These are phyloP conservation scores for Nemania sp. DNA, from an alignment of 2,329 filamentous ascomycete species.

Conservation along the genomic window DNA sequence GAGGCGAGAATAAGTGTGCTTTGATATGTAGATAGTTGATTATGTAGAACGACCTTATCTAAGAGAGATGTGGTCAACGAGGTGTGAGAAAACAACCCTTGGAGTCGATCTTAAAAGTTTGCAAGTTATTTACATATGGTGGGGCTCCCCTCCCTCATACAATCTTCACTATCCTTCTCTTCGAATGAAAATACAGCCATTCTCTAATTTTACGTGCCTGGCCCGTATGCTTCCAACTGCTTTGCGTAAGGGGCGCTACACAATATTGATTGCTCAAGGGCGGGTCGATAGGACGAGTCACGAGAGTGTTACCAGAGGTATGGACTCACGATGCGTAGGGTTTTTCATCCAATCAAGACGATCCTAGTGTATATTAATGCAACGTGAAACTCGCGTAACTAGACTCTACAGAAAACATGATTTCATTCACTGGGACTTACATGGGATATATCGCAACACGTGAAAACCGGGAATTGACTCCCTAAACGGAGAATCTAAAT, in stretches of 20 bases:
- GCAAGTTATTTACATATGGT: constrained; percentile 13
- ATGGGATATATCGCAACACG: too few species aligned
- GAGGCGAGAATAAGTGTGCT: neutral
- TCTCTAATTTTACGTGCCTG: neutral
- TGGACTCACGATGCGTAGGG: neutral
- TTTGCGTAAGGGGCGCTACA: neutral
- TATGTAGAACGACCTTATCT: neutral
- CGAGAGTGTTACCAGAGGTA: neutral
- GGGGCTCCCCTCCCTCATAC: constrained; percentile 17
- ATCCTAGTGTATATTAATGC: too few species aligned
- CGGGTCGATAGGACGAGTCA: neutral
- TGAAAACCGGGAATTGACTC: too few species aligned
- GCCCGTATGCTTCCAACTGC: neutral
- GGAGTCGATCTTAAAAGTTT: constrained; percentile 3
- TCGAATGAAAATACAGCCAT: neutral
- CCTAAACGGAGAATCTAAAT: too few species aligned
- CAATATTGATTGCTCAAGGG: neutral
- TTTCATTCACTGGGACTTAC: too few species aligned
- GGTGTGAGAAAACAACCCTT: neutral
- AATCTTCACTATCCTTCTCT: neutral
- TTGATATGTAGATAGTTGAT: neutral
- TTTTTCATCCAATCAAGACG: too few species aligned
- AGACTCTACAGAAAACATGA: too few species aligned
- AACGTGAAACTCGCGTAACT: too few species aligned
- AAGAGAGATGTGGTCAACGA: too few species aligned